Base-by-base conservation (phyloP, 23 red algal genomes). In the Cyanidiococcus yangmingshanensis region DNA sequence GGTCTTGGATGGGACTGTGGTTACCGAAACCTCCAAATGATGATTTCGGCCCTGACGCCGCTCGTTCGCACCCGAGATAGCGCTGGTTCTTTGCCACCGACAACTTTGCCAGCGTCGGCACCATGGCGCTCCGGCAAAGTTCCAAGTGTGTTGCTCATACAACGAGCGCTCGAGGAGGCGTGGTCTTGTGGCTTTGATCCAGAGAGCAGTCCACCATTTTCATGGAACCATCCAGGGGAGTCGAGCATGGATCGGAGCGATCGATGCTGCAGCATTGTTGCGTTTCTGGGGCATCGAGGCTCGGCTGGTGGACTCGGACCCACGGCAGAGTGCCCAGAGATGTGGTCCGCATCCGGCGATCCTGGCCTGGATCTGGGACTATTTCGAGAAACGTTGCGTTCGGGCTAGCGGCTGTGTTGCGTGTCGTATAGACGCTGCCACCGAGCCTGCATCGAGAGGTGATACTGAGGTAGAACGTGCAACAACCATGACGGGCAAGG, bases 1-100 rank as follows among this genome's bases (percentile, higher is more conserved):
- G 63, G 63, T 3, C 38, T 31, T 0, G 75, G 75, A 17, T 77
- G 75, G 75, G 75, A 77, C 75, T 77, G 75, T 32, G 75, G 75
- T 15, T 77, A 77, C 40, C 75, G 75, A 15, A 77, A 77, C 32
- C 39, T 50, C 0, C 75, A 77, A 40, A 77, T 50, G 75, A 32
- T 77, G 75, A 16, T 34, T 17, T 77, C 75, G 75, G 75, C 75
- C 31, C n/a, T 50, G 40, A n/a, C 51, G 36, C 21, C 21, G 12
- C 32, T 54, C 16, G 63, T 25, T 12, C 32, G 27, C 7, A 71
- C 63, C 12, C 7, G 16, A 29, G 16, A 71, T 30, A 54, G 21
- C 45, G 45, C 45, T 21, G 45, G 45, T 21, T 21, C 7, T 7
- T 7, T 7, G 45, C 45, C 63, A 30, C 63, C 63, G 7, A 29